Base-by-base conservation (phyloP, 495 filamentous ascomycete genomes). In the Trichoderma reesei region DNA sequence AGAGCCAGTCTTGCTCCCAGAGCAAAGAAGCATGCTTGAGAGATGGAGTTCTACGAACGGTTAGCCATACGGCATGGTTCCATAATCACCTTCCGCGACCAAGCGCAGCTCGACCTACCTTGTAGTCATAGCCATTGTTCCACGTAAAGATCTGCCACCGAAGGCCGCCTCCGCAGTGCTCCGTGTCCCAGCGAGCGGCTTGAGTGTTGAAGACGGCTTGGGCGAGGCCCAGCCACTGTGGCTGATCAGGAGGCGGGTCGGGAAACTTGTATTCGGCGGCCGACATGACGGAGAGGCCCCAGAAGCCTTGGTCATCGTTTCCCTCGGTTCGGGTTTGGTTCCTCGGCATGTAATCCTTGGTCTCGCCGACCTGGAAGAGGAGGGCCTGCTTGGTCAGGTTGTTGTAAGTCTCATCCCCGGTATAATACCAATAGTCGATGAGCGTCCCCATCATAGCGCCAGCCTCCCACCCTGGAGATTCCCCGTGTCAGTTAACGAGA, bases 91-190 rank as follows among this genome's bases (percentile, higher is more conserved):
- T 36, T 5, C 14, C 2, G 9, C 90, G 64, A 84, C 80, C 72
- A 88, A 94, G 1, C 91, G 88, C 16, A 74, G 80, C 89, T 86
- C 68, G 20, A 20, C 51, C 31, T 56, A 56, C 51, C 31, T 62
- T 62, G 69, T 82, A 88, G 62, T 82, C 78, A 70, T 88, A 91
- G 0, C 89, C 91, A 10, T 79, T 85, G 75, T 92, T 90, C 74
- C 87, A 91, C 3, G 83, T 80, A 72, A 83, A 91, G 48, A 94
- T 89, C 77, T 95, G 90, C 91, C 91, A 95, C 39, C 86, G 80
- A 60, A 95, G 75, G 1, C 91, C 91, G 51, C 91, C 91, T 38
- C 81, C 80, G 72, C 91, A 96, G 18, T 82, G 81, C 6, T 73
- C 68, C 2, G 75, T 75, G 64, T 92, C 80, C 90, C 90, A 93